A percentile compares a stretch with the other conserved stretches of the same genome.
phyloP scores from a whole-genome alignment of 2,329 filamentous ascomycete genomes.

The Arthroderma uncinatum region DNA sequence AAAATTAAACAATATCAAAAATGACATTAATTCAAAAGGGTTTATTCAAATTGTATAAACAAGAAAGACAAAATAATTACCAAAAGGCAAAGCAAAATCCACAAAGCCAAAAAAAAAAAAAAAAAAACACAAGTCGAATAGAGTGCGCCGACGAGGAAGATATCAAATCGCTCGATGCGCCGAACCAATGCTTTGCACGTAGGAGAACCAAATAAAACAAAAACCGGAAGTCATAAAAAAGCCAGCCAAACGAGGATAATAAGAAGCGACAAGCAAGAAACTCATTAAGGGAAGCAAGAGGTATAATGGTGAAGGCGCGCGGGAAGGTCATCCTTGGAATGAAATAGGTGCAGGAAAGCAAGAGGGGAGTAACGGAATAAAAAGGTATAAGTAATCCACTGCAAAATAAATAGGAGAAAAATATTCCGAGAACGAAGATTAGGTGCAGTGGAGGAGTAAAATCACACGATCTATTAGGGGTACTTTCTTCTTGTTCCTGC shows the following conservation, averaged over 20 bases:
- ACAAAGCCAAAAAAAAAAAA: background rate
- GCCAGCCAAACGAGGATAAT: background rate
- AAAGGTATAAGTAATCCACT: background rate
- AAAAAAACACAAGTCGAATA: background rate
- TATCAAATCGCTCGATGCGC: slow-evolving; percentile 6
- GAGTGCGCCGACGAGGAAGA: background rate
- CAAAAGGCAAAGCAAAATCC: background rate
- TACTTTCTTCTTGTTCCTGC: slow-evolving; percentile 5
- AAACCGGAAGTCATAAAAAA: background rate
- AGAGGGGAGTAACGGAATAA: background rate
- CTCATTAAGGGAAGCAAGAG: background rate
- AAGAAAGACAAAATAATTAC: background rate
- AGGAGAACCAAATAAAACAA: background rate
- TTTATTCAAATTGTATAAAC: slow-evolving; percentile 3
- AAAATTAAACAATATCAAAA: background rate
- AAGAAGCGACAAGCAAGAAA: background rate
- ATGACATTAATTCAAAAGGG: background rate
- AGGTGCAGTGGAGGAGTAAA: background rate
- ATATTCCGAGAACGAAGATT: background rate
- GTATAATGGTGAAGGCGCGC: background rate
- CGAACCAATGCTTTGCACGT: slow-evolving; percentile 3
- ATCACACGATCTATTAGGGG: background rate
- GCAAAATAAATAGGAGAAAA: background rate
- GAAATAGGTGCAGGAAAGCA: background rate
- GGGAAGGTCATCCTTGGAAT: background rate